Evolutionary conservation across 352 stramenopile genomes (phyloP), one percentile per base, ranked within the genome.

Genomic region (Pythium folliculosum): DNA sequence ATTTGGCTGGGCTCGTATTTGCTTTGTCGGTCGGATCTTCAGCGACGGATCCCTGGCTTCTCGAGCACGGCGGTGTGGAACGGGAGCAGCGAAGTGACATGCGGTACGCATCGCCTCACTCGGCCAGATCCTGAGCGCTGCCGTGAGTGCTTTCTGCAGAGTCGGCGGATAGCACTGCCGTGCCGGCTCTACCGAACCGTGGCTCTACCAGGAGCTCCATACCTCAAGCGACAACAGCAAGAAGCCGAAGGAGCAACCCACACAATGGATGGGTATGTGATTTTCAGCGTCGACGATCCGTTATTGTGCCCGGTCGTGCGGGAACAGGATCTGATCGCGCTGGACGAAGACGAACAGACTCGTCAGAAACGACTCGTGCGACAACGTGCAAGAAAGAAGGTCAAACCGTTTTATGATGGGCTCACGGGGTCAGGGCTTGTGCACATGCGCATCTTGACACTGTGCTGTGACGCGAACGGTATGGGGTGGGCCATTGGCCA

Each of bases 1-100:
- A 52, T 90, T 40, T 90, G 80, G 80, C 70, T 90, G 1, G 80
- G 80, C 7, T 13, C 78, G 8, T 85, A 76, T 47, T 47, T 59
- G 13, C 51, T 81, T 3, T 86, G 78, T 23, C 70, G 67, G 5
- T 71, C 73, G 0, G 49, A 65, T 50, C 60, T 90, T 7, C 62
- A 81, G 27, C 69, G 73, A 14, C 80, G 73, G 25, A 68, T 88
- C 0, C 76, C 60, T 0, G 45, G 81, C 1, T 71, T 66, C 22
- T 22, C 49, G 3, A 9, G n/a, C n/a, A 45, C 27, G 0, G 56
- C 65, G 6, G 10, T 27, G 23, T 70, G 67, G 67, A 54, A 65
- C 23, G 67, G 53, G 10, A 65, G 53, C 25, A 48, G 57, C 14
- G 25, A 16, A 6, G 19, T 69, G 12, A 27, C 56, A 8, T 73